A percentile compares a stretch with the other conserved stretches of the same genome.
Evolutionary conservation across 2,329 filamentous ascomycete genomes (phyloP).

Genomic region (Achaetomium macrosporum): DNA sequence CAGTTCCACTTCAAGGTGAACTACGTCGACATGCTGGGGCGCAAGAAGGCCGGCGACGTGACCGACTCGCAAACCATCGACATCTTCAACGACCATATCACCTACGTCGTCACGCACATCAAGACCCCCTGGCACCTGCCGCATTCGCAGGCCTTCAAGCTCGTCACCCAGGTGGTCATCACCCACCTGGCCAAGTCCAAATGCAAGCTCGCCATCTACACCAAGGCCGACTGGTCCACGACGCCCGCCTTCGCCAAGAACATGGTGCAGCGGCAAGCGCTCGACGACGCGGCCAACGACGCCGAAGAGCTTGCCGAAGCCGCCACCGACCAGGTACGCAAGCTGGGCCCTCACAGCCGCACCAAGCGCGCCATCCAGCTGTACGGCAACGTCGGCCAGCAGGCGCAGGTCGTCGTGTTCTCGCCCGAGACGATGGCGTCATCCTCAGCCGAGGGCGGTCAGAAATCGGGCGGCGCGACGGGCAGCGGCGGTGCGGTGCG

Average conservation of each 20-base stretch:
- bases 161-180: slow-evolving; percentile 87
- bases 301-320: slow-evolving; percentile 70
- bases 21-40: slow-evolving; percentile 59
- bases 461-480: slow-evolving; percentile 24
- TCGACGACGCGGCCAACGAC: slow-evolving; percentile 67
- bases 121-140: slow-evolving; percentile 79
- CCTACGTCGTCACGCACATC: slow-evolving; percentile 57
- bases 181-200: slow-evolving; percentile 88
- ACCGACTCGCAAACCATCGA: slow-evolving; percentile 85
- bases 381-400: slow-evolving; percentile 68
- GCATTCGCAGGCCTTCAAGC: slow-evolving; percentile 68
- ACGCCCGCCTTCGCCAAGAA: slow-evolving; percentile 55
- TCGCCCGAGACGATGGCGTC: slow-evolving; percentile 38
- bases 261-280: slow-evolving; percentile 63
- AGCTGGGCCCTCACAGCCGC: slow-evolving; percentile 65
- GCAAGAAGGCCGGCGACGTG: slow-evolving; percentile 55
- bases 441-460: slow-evolving; percentile 25
- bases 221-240: slow-evolving; percentile 79
- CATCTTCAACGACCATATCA: slow-evolving; percentile 67
- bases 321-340: slow-evolving; percentile 70
- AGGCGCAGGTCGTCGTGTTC: slow-evolving; percentile 58
- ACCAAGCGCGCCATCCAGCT: slow-evolving; percentile 75
- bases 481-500: slow-evolving; percentile 49
- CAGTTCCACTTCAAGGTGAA: slow-evolving; percentile 77
- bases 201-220: slow-evolving; percentile 85